A percentile compares a stretch with the other conserved stretches of the same genome.
Conservation (phyloP, 2,329 filamentous ascomycete genomes). For the Talaromyces sp. region DNA sequence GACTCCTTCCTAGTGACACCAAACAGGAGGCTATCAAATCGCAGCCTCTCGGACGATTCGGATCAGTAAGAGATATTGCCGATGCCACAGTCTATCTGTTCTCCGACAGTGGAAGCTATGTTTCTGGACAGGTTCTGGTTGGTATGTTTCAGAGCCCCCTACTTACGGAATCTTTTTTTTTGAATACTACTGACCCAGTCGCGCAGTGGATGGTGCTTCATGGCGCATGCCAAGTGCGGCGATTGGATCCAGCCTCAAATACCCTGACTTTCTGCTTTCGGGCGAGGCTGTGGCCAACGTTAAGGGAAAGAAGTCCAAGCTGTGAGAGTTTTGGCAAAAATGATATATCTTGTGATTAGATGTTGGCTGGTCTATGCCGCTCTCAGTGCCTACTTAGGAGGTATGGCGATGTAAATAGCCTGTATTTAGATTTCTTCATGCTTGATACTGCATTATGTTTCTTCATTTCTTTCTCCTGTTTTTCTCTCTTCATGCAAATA, state of each 20-base stretch:
- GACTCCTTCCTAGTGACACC: constrained; percentile 54
- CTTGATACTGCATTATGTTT: no score
- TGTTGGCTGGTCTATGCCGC: no score
- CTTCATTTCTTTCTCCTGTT: neutral
- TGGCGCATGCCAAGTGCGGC: constrained; percentile 34
- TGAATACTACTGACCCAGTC: neutral
- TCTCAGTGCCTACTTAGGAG: no score
- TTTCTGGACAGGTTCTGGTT: constrained; percentile 78
- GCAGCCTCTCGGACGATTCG: constrained; percentile 72
- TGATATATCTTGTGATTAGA: neutral
- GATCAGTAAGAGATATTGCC: constrained; percentile 79
- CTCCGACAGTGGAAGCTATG: constrained; percentile 76
- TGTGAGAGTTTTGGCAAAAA: constrained; percentile 29
- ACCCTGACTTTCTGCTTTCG: constrained; percentile 57
- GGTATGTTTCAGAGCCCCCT: constrained; percentile 28
- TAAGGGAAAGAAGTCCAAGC: constrained; percentile 55
- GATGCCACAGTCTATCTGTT: constrained; percentile 90
- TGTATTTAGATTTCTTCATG: neutral
- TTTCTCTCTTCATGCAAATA: neutral
- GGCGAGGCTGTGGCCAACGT: constrained; percentile 54
- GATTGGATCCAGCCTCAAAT: constrained; percentile 39
- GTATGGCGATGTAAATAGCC: neutral
- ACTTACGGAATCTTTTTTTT: neutral
- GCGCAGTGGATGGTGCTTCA: constrained; percentile 37
- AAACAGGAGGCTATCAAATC: constrained; percentile 42